phyloP scores from a whole-genome alignment of 2,329 filamentous ascomycete genomes.

The Orbilia blumenaviensis region DNA sequence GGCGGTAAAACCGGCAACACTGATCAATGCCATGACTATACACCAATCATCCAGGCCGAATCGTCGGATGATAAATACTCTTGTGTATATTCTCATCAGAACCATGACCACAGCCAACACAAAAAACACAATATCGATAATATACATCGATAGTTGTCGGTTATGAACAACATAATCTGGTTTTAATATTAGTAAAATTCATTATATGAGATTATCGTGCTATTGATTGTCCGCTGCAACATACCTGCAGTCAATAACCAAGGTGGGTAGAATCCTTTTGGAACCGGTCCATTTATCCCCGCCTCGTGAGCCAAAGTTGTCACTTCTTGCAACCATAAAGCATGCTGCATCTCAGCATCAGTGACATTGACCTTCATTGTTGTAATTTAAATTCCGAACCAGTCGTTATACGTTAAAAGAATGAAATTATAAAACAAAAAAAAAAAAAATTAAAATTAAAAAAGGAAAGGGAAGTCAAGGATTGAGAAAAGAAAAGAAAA shows the following conservation, averaged over 20 bases:
- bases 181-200: not conserved
- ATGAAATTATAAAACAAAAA: constrained; percentile 4
- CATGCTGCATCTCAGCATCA: constrained; percentile 26
- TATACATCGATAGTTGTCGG: constrained; percentile 42
- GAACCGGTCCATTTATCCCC: constrained; percentile 42
- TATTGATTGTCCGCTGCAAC: not conserved
- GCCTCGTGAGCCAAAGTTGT: constrained; percentile 29
- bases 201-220: not conserved
- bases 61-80: constrained; percentile 42
- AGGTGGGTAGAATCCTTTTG: constrained; percentile 37
- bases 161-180: constrained; percentile 35
- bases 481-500: not conserved
- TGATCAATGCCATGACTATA: constrained; percentile 44
- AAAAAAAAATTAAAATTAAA: not conserved
- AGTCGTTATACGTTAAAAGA: constrained; percentile 30
- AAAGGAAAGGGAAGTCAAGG: not conserved
- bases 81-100: constrained; percentile 48
- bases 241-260: constrained; percentile 35
- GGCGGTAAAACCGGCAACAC: constrained; percentile 45
- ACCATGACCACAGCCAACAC: constrained; percentile 47
- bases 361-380: constrained; percentile 36
- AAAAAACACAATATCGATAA: constrained; percentile 44
- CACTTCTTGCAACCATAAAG: constrained; percentile 42
- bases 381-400: constrained; percentile 3
- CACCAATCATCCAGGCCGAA: constrained; percentile 50